A percentile compares a stretch with the other conserved stretches of the same genome.
These are phyloP conservation scores for Arthrobotrys conoides DNA, from an alignment of 2,329 filamentous ascomycete genomes.

Conservation along the genomic window DNA sequence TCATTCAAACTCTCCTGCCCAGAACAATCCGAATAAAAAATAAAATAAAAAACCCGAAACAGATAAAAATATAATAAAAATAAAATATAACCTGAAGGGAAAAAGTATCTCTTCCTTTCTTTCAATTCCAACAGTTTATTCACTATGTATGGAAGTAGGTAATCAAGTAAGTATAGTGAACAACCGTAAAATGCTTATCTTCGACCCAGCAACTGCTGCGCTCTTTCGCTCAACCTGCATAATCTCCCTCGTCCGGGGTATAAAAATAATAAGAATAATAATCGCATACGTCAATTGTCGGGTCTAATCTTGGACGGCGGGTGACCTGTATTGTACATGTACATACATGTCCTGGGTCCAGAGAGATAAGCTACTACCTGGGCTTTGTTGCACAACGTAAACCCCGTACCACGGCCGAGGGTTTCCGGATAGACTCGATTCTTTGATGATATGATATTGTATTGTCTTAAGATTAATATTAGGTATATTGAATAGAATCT, in stretches of 20 bases:
- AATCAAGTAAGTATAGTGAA: too few species aligned
- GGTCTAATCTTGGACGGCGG: constrained; percentile 3
- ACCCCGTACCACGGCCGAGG: constrained; percentile 30
- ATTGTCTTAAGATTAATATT: neutral
- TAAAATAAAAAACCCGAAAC: constrained; percentile 9
- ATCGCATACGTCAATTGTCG: constrained; percentile 7
- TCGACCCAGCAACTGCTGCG: constrained; percentile 47
- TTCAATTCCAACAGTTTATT: too few species aligned
- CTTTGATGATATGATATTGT: too few species aligned
- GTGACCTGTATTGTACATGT: constrained; percentile 4
- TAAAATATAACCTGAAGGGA: too few species aligned
- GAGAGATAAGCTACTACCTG: constrained; percentile 39
- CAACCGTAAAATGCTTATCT: constrained; percentile 36
- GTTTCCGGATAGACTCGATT: constrained; percentile 31
- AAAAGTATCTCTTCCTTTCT: too few species aligned
- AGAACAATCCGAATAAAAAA: constrained; percentile 12
- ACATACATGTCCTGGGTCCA: too few species aligned
- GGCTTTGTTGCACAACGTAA: constrained; percentile 21
- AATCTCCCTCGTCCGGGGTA: constrained; percentile 22
- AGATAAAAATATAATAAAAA: too few species aligned
- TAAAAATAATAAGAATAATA: neutral
- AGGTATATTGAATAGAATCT: too few species aligned
- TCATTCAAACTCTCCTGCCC: constrained; percentile 25
- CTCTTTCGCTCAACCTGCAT: constrained; percentile 34
- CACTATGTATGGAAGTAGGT: too few species aligned